phyloP scores from a whole-genome alignment of 306 rosid genomes.

The Vicia faba region DNA sequence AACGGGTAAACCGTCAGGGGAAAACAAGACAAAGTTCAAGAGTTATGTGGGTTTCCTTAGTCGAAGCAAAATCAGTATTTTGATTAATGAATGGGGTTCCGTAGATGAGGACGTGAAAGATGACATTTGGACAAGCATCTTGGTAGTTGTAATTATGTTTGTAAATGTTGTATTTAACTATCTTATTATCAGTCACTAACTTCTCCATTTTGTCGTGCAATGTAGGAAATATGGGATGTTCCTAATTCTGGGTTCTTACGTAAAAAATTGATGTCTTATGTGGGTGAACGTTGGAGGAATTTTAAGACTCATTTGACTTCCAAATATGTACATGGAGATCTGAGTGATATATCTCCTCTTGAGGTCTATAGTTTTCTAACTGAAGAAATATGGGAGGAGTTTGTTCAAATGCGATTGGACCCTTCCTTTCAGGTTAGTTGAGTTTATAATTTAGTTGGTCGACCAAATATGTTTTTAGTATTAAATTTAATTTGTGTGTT shows the following conservation, averaged over 20 bases:
- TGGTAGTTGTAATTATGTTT: slow-evolving; percentile 12
- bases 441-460: background rate
- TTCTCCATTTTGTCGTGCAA: background rate
- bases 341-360: background rate
- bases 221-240: slow-evolving; percentile 15
- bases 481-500: background rate
- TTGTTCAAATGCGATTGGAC: background rate
- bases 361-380: slow-evolving; percentile 5
- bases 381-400: slow-evolving; percentile 7
- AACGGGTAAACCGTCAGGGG: background rate
- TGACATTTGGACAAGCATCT: background rate
- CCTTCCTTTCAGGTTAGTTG: slow-evolving; percentile 16
- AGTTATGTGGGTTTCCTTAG: slow-evolving; percentile 5
- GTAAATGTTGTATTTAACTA: background rate
- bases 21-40: slow-evolving; percentile 10
- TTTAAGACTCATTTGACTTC: slow-evolving; percentile 1
- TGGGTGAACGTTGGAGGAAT: slow-evolving; percentile 7
- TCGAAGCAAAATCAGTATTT: slow-evolving; percentile 23
- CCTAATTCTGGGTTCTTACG: slow-evolving; percentile 1
- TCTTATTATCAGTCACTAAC: background rate
- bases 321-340: slow-evolving; percentile 6
- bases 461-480: background rate
- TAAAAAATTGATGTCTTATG: background rate
- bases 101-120: background rate
- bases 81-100: slow-evolving; percentile 4